Conservation (phyloP, 352 stramenopile genomes). For the Globisporangium cederbergense region DNA sequence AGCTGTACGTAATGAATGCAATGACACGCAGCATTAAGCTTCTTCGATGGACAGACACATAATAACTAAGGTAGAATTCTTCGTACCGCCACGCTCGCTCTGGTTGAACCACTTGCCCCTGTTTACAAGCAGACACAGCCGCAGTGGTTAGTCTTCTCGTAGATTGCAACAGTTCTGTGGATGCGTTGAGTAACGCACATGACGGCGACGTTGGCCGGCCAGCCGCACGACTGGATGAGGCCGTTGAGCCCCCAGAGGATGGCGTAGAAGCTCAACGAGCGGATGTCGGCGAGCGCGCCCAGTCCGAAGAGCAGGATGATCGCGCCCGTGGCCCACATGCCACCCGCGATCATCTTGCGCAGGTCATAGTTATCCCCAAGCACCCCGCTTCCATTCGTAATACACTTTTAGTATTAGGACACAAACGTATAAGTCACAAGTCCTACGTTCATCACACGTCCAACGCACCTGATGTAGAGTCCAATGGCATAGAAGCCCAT, state of each 20-base stretch:
- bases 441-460: not conserved
- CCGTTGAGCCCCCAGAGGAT: constrained; percentile 74
- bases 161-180: constrained; percentile 40
- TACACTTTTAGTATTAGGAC: constrained; percentile 4
- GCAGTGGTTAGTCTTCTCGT: constrained; percentile 30
- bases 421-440: not conserved
- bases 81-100: constrained; percentile 55
- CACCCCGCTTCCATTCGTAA: constrained; percentile 34
- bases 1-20: constrained; percentile 27
- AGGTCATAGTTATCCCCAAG: constrained; percentile 71
- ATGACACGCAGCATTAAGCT: not conserved
- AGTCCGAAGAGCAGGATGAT: constrained; percentile 66
- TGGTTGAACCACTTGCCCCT: constrained; percentile 94
- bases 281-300: constrained; percentile 51
- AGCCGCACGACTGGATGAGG: constrained; percentile 79
- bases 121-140: not conserved
- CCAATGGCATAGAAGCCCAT: constrained; percentile 74
- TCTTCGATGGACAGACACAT: constrained; percentile 4
- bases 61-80: not conserved
- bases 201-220: constrained; percentile 69
- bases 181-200: constrained; percentile 60
- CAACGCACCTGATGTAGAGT: constrained; percentile 57
- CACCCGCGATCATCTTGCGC: constrained; percentile 58
- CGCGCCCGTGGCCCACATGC: constrained; percentile 63
- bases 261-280: constrained; percentile 68